These are phyloP conservation scores for Nevesoporus exiguus DNA, from an alignment of 768 basidiomycete species.

Conservation along the genomic window DNA sequence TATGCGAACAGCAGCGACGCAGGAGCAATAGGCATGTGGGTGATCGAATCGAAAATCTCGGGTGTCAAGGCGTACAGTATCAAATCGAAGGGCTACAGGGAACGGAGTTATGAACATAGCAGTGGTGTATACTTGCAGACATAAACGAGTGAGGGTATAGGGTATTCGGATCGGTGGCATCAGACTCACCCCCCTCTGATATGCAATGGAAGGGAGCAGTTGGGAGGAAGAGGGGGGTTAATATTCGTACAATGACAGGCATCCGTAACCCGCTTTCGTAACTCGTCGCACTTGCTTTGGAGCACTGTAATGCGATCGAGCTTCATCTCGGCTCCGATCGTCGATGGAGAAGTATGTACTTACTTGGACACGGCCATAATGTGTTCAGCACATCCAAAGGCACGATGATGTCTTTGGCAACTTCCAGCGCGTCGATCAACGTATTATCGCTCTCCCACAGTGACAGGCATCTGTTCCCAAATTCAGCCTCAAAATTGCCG, in stretches of 20 bases:
- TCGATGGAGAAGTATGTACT: conserved; percentile 17
- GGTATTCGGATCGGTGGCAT: conserved; percentile 11
- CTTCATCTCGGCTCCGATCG: conserved; percentile 11
- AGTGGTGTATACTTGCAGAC: conserved; percentile 26
- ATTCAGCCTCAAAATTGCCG: background rate
- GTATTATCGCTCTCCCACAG: conserved; percentile 63
- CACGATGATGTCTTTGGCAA: conserved; percentile 61
- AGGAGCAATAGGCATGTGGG: conserved; percentile 10
- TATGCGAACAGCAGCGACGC: conserved; percentile 7
- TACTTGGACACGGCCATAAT: conserved; percentile 62
- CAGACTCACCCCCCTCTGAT: conserved; percentile 25
- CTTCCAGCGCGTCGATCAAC: conserved; percentile 55
- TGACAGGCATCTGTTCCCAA: conserved; percentile 49
- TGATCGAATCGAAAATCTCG: background rate
- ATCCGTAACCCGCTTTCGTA: conserved; percentile 47
- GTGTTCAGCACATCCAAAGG: conserved; percentile 65
- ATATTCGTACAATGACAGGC: conserved; percentile 45
- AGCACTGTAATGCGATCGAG: conserved; percentile 36
- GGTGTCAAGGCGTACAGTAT: conserved; percentile 25
- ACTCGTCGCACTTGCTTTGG: conserved; percentile 44
- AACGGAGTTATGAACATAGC: conserved; percentile 29
- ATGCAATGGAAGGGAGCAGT: conserved; percentile 37
- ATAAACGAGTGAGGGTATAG: conserved; percentile 27
- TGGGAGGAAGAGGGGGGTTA: conserved; percentile 39
- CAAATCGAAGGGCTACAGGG: conserved; percentile 26